A percentile compares a stretch with the other conserved stretches of the same genome.
These are phyloP conservation scores for Penicillium samsonianum DNA, from an alignment of 495 filamentous ascomycete genomes.

Conservation along the genomic window DNA sequence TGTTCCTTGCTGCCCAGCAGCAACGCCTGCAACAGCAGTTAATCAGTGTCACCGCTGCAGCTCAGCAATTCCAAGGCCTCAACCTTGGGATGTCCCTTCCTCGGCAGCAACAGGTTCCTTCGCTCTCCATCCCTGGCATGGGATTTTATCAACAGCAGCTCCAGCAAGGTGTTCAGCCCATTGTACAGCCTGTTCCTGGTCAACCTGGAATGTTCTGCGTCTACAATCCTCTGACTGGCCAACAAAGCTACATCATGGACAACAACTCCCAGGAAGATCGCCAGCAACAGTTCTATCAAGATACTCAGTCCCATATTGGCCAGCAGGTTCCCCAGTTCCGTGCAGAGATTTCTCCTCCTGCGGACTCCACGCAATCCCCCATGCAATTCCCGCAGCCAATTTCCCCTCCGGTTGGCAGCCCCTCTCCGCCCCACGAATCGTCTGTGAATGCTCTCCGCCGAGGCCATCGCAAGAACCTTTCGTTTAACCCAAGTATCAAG, in stretches of 20 bases:
- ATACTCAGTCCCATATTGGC: conserved; percentile 40
- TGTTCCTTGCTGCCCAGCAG: conserved; percentile 85
- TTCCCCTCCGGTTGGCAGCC: conserved; percentile 71
- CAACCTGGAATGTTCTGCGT: conserved; percentile 76
- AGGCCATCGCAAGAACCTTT: conserved; percentile 88
- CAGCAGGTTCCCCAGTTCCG: conserved; percentile 62
- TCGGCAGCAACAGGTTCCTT: conserved; percentile 44
- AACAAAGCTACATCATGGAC: conserved; percentile 73
- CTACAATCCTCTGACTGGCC: conserved; percentile 79
- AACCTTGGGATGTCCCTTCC: conserved; percentile 48
- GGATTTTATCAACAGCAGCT: conserved; percentile 68
- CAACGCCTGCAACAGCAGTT: conserved; percentile 74
- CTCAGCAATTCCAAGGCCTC: conserved; percentile 77
- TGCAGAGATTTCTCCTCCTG: conserved; percentile 79
- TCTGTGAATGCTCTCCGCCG: conserved; percentile 83
- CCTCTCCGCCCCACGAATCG: conserved; percentile 61
- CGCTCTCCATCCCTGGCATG: conserved; percentile 45
- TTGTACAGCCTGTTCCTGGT: conserved; percentile 65
- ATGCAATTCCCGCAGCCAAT: conserved; percentile 42
- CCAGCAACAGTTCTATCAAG: conserved; percentile 32
- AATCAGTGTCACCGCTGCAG: conserved; percentile 55
- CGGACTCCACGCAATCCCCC: conserved; percentile 54
- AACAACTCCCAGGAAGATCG: conserved; percentile 45
- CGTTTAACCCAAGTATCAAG: conserved; percentile 66
- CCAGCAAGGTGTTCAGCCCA: conserved; percentile 71